Evolutionary conservation across 2,329 filamentous ascomycete genomes (phyloP), one percentile per base, ranked within the genome.

Genomic region (Onygenales sp.): DNA sequence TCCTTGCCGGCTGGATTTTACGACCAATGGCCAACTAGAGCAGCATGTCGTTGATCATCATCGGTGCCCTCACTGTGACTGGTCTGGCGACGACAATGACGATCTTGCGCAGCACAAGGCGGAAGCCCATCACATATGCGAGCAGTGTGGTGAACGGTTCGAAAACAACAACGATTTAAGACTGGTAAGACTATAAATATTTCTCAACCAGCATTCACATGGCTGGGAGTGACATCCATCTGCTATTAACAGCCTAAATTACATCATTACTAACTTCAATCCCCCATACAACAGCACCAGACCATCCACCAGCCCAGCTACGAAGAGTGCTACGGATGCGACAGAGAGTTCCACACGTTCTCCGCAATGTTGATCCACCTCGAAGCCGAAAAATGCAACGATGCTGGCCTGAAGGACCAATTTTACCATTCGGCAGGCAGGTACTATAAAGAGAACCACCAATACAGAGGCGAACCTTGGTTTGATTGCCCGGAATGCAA

Each of bases 341-440:
- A 52, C 14, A 54, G 56, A 32, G 33, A 10, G 7, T 65, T 64
- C 44, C 43, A 53, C 2, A 55, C 57, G 21, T 60, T 58, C 53
- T 57, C 62, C 14, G 60, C 57, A 37, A 61, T 65, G 59, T 49
- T 64, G 9, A 57, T 62, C 21, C 62, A 64, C 51, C 57, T 65
- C 4, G 62, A 64, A 53, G 52, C 60, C 5, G 60, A 61, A 4
- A 14, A 14, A 14, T 14, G 14, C 14, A 14, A 14, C 14, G 14
- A 14, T 14, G 14, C 14, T 14, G 14, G 14, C 14, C 14, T 14
- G 14, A 14, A 14, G 14, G 14, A 14, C 14, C 14, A 14, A 14
- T 14, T 60, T 21, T 51, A 56, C 52, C 34, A 37, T 11, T 52
- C 1, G 11, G 37, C 37, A 11, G 11, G 11, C 37, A 40, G 37